Evolutionary conservation across 1,139 yeast genomes (phyloP), one percentile per base, ranked within the genome.

Genomic region (Nakaseomyces bracarensis): DNA sequence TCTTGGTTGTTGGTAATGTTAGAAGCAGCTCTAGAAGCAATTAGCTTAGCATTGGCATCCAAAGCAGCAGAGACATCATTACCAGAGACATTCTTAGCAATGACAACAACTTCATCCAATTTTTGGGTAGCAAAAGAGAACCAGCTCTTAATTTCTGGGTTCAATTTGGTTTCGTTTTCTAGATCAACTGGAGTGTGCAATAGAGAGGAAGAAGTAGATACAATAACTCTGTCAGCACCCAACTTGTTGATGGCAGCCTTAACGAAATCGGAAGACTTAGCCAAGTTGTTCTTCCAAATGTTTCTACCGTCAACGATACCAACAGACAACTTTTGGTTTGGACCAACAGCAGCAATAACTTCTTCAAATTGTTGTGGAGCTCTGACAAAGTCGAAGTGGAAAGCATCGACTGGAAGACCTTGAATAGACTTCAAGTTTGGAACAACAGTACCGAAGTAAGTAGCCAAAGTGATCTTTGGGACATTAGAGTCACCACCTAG

Each of bases 251-350:
- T 74, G 57, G 96, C 96, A 69, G 79, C 75, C 67, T 80, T 73
- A 59, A 87, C 94, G 52, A 82, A 66, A 54, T 71, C 82, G 62
- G 87, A 71, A 54, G 98, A 95, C 71, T 79, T 79, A 62, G 91
- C 68, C 61, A 82, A 84, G 74, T 91, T 84, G 67, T 94, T 82
- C 79, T 91, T 91, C 98, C 98, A 91, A 71, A 91, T 85, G 80
- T 91, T 91, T 80, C 98, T 87, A 73, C 98, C 98, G 61, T 86
- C 94, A 61, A 91, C 91, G 60, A 91, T 78, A 84, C 98, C 98
- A 54, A 82, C 95, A 52, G 97, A 89, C 64, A 91, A 75, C 52
- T 75, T 70, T 75, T 91, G 95, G 57, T 79, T 74, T 46, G 67
- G 68, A 52, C 72, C 64, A 50, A 89, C 71, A 61, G 82, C 73